A percentile compares a stretch with the other conserved stretches of the same genome.
Conservation (phyloP, 1,284 basidiomycete genomes). For the Tausonia pullulans region DNA sequence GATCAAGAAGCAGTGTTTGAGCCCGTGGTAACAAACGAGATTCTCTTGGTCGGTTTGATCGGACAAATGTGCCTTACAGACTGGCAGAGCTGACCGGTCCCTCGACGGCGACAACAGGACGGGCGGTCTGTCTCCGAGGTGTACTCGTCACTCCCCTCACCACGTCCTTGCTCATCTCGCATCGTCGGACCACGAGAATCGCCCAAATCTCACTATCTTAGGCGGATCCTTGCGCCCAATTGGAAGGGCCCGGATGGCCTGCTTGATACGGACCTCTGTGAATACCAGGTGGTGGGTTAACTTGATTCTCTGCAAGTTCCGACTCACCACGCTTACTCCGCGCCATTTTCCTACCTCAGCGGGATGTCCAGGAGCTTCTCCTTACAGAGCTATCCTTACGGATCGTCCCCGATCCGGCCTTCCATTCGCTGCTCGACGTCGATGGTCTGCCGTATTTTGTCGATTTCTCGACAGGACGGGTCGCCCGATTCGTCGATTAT, state of each 20-base stretch:
- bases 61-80: too few relatives aligned
- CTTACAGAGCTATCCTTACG: not conserved
- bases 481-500: not conserved
- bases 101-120: not conserved
- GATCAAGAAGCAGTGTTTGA: too few relatives aligned
- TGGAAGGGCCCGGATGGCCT: not conserved
- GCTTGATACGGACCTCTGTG: not conserved
- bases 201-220: not conserved
- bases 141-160: not conserved
- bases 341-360: too few relatives aligned
- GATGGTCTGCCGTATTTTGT: not conserved
- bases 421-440: not conserved
- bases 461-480: not conserved
- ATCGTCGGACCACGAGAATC: not conserved
- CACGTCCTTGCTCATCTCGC: not conserved
- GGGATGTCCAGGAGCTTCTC: not conserved
- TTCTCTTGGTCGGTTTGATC: too few relatives aligned
- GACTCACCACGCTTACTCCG: not conserved
- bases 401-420: not conserved
- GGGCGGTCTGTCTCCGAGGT: not conserved
- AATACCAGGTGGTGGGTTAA: not conserved
- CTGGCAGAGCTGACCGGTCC: too few relatives aligned
- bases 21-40: too few relatives aligned
- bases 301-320: not conserved
- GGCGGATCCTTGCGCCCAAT: not conserved